These are phyloP conservation scores for Coemansia sp. DNA, from an alignment of 192 early-diverging fungal species.

Conservation along the genomic window DNA sequence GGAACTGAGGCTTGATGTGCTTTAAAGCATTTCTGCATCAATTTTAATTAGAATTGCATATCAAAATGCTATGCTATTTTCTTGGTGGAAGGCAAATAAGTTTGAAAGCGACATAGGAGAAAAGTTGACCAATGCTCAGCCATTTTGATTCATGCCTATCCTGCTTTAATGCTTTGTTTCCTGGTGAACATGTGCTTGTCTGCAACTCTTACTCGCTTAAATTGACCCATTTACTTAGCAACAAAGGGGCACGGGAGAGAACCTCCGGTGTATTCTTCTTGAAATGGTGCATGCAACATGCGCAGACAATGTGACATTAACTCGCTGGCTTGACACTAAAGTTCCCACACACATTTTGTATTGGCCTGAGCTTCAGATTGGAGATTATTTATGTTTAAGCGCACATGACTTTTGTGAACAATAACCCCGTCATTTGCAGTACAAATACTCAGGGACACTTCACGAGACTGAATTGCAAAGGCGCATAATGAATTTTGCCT, in stretches of 20 bases:
- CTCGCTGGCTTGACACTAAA: slow-evolving; percentile 1
- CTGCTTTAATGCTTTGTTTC: not conserved
- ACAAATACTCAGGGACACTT: not conserved
- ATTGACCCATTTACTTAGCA: slow-evolving; percentile 2
- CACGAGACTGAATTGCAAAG: not conserved
- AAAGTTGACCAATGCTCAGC: not conserved
- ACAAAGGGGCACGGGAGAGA: not conserved
- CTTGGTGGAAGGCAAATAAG: not conserved
- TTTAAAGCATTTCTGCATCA: too few species aligned
- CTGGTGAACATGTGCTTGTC: not conserved
- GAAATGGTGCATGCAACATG: not conserved
- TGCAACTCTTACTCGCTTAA: slow-evolving; percentile 5
- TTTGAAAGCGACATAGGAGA: not conserved
- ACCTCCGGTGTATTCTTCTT: not conserved
- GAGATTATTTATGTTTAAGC: not conserved
- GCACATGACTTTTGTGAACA: not conserved
- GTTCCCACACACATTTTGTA: slow-evolving; percentile 1
- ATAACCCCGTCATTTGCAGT: not conserved
- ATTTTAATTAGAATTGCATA: too few species aligned
- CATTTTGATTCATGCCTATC: slow-evolving; percentile 4
- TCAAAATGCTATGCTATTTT: too few species aligned
- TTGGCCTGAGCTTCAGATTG: slow-evolving; percentile 1
- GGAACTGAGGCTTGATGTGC: too few species aligned
- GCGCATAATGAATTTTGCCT: not conserved
- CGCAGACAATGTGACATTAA: not conserved